These are phyloP conservation scores for Gelatoporia subvermispora DNA, from an alignment of 768 basidiomycete species.

Conservation along the genomic window DNA sequence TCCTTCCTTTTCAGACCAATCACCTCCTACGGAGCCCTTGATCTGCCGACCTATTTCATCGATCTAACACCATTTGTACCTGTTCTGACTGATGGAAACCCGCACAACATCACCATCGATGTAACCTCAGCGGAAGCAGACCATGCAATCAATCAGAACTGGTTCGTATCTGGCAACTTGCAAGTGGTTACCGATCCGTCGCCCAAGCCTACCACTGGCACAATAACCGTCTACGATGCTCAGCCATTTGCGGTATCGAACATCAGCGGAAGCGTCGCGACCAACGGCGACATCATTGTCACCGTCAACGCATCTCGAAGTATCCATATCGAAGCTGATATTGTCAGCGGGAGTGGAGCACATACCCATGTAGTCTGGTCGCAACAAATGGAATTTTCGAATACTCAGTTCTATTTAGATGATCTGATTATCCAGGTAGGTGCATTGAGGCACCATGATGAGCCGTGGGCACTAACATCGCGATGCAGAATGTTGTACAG, in stretches of 20 bases:
- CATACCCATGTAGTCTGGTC: slow-evolving; percentile 50
- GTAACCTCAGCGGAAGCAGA: slow-evolving; percentile 65
- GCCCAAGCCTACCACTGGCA: slow-evolving; percentile 59
- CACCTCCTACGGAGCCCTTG: slow-evolving; percentile 70
- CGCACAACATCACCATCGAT: slow-evolving; percentile 69
- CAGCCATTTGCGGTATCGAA: slow-evolving; percentile 51
- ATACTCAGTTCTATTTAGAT: slow-evolving; percentile 57
- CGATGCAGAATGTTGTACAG: slow-evolving; percentile 44
- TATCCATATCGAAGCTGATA: slow-evolving; percentile 56
- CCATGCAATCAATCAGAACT: slow-evolving; percentile 66
- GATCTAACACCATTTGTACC: slow-evolving; percentile 79
- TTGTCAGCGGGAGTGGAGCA: slow-evolving; percentile 58
- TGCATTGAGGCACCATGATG: background rate
- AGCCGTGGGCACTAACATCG: background rate
- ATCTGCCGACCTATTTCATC: slow-evolving; percentile 72
- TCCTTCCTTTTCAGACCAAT: slow-evolving; percentile 45
- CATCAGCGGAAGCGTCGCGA: slow-evolving; percentile 38
- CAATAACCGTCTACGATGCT: slow-evolving; percentile 54
- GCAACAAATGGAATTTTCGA: slow-evolving; percentile 59
- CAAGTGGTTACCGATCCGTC: slow-evolving; percentile 69
- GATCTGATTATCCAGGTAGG: slow-evolving; percentile 37
- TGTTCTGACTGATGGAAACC: slow-evolving; percentile 57
- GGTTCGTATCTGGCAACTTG: slow-evolving; percentile 69
- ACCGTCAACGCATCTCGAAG: slow-evolving; percentile 56
- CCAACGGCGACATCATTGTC: slow-evolving; percentile 47